These are phyloP conservation scores for Pleurotus sapidus DNA, from an alignment of 768 basidiomycete species.

Conservation along the genomic window DNA sequence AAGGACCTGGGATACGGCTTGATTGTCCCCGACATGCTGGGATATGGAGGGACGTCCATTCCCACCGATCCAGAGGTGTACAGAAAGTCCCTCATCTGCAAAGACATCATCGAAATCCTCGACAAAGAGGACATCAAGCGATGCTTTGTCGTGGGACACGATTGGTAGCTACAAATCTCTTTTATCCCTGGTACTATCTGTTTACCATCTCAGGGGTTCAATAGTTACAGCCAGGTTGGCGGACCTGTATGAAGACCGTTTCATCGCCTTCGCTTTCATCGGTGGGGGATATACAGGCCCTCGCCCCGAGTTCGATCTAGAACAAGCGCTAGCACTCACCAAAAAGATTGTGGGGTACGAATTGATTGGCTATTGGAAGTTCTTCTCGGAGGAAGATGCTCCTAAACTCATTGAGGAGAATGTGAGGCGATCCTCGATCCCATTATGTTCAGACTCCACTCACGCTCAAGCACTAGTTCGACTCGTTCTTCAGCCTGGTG, in stretches of 20 bases:
- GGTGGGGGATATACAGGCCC: constrained; percentile 32
- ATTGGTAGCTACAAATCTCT: constrained; percentile 26
- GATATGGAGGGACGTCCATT: constrained; percentile 49
- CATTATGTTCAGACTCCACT: not conserved
- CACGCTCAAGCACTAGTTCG: constrained; percentile 23
- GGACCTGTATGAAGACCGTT: constrained; percentile 33
- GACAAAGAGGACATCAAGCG: constrained; percentile 28
- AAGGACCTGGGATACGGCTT: constrained; percentile 37
- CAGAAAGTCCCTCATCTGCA: constrained; percentile 24
- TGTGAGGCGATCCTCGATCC: constrained; percentile 19
- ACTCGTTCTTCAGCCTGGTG: constrained; percentile 33
- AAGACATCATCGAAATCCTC: constrained; percentile 42
- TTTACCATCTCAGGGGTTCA: constrained; percentile 30
- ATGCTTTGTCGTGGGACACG: constrained; percentile 39
- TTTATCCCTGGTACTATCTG: not conserved
- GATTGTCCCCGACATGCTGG: constrained; percentile 49
- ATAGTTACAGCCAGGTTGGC: constrained; percentile 29
- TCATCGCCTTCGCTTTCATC: constrained; percentile 37
- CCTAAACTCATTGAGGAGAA: constrained; percentile 30
- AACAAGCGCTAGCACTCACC: constrained; percentile 14
- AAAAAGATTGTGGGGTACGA: constrained; percentile 25
- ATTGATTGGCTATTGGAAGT: constrained; percentile 31
- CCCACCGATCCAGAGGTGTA: constrained; percentile 36
- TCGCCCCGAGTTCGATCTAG: constrained; percentile 14
- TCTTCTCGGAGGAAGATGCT: constrained; percentile 31